Evolutionary conservation across 768 basidiomycete species (phyloP).

Genomic region (Obba rivulosa): DNA sequence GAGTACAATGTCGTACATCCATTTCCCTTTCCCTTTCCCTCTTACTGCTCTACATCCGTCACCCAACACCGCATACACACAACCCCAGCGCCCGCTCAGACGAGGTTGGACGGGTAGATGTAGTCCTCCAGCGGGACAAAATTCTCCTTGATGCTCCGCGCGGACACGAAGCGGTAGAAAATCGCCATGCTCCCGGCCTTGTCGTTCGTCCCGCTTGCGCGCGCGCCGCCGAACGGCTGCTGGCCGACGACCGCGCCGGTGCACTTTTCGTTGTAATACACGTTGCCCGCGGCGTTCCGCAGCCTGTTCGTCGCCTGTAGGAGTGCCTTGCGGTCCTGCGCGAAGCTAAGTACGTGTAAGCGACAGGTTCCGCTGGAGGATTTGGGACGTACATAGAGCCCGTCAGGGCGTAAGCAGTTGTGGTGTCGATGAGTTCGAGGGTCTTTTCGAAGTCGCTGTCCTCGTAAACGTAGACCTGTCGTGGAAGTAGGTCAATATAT

Average conservation of each 20-base stretch:
- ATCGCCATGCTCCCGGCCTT: constrained; percentile 86
- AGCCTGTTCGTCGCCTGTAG: constrained; percentile 75
- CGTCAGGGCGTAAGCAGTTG: constrained; percentile 89
- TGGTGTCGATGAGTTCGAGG: constrained; percentile 78
- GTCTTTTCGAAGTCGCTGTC: constrained; percentile 86
- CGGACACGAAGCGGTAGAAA: constrained; percentile 78
- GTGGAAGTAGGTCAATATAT: background rate
- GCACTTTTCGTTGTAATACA: constrained; percentile 98
- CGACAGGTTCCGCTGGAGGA: background rate
- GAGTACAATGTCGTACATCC: no score
- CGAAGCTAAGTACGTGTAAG: constrained; percentile 51
- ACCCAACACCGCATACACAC: no score
- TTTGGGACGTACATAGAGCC: constrained; percentile 71
- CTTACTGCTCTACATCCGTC: no score
- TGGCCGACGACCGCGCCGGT: constrained; percentile 97
- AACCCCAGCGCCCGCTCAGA: constrained; percentile 25
- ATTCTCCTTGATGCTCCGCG: constrained; percentile 95
- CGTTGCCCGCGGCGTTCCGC: constrained; percentile 90
- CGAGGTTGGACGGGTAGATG: constrained; percentile 83
- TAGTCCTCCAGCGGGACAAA: constrained; percentile 81
- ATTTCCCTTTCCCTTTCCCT: no score
- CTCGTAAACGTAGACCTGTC: constrained; percentile 79
- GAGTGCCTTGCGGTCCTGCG: constrained; percentile 75
- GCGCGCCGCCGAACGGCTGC: constrained; percentile 95
- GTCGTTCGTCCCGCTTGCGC: constrained; percentile 94